Conservation (phyloP, 208 protist genomes). For the Naegleria fowleri region DNA sequence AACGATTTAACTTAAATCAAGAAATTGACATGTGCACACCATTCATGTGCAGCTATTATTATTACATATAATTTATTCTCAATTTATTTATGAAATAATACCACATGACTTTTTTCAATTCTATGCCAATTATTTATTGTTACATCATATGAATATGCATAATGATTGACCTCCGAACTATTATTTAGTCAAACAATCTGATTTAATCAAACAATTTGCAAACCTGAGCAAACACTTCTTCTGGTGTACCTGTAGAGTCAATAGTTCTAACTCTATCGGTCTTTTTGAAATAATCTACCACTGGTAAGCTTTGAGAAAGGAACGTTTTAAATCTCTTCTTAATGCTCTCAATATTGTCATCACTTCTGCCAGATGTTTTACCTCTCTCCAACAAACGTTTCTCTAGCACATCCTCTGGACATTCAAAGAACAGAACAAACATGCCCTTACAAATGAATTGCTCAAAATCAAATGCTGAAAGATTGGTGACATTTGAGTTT, state of each 20-base stretch:
- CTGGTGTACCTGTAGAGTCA: background rate
- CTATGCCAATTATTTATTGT: no score
- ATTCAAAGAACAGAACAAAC: conserved; percentile 34
- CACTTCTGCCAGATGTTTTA: conserved; percentile 17
- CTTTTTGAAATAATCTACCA: conserved; percentile 28
- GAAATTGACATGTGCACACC: no score
- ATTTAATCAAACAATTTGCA: background rate
- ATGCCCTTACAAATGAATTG: background rate
- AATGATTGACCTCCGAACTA: no score
- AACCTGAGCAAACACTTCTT: background rate
- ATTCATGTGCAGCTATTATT: no score
- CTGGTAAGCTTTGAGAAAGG: conserved; percentile 19
- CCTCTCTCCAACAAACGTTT: conserved; percentile 26
- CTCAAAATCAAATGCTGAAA: conserved; percentile 30
- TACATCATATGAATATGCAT: no score
- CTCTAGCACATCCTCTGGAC: conserved; percentile 23
- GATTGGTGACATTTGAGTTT: no score
- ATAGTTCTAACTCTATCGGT: background rate
- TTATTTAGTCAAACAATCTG: no score
- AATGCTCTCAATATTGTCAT: conserved; percentile 32
- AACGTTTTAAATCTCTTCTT: conserved; percentile 26
- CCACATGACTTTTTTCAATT: no score
- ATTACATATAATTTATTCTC: no score
- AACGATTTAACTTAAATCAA: background rate
- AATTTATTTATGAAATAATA: no score